phyloP scores from a whole-genome alignment of 345 rosid species.

The Salix udensis region DNA sequence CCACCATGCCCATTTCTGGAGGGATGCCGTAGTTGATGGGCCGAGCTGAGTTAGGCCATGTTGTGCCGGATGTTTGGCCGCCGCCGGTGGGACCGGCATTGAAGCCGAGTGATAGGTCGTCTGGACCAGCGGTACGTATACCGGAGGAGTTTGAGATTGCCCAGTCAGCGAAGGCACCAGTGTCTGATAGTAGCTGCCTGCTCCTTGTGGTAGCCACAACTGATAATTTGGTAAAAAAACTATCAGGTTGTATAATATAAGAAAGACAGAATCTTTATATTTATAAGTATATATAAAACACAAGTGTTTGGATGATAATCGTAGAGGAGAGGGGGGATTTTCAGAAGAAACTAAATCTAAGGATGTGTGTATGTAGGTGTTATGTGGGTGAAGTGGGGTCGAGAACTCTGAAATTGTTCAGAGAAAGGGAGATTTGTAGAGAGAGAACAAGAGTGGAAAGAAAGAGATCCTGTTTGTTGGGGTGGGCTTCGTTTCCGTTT shows the following conservation, averaged over 20 bases:
- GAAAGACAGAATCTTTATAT: background rate
- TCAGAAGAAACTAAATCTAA: constrained; percentile 16
- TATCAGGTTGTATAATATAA: background rate
- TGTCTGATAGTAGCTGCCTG: constrained; percentile 68
- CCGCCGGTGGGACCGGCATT: constrained; percentile 66
- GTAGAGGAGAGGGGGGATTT: constrained; percentile 7
- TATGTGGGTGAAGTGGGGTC: constrained; percentile 34
- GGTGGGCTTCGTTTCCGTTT: background rate
- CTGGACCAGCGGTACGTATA: constrained; percentile 54
- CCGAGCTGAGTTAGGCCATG: constrained; percentile 52
- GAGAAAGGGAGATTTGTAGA: constrained; percentile 12
- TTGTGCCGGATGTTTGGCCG: constrained; percentile 27
- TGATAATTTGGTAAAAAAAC: constrained; percentile 5
- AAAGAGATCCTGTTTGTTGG: constrained; percentile 34
- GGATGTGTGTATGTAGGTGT: constrained; percentile 34
- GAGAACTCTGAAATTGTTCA: constrained; percentile 31
- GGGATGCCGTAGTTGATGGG: constrained; percentile 54
- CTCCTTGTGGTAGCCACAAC: constrained; percentile 96
- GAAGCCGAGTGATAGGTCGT: constrained; percentile 95
- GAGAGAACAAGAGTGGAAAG: constrained; percentile 6
- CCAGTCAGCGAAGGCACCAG: constrained; percentile 97
- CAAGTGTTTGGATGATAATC: background rate
- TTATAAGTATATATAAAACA: background rate
- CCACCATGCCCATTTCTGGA: constrained; percentile 82
- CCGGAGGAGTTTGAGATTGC: constrained; percentile 49